Base-by-base conservation (phyloP, 2,329 filamentous ascomycete species). In the Neoascochyta sp. region DNA sequence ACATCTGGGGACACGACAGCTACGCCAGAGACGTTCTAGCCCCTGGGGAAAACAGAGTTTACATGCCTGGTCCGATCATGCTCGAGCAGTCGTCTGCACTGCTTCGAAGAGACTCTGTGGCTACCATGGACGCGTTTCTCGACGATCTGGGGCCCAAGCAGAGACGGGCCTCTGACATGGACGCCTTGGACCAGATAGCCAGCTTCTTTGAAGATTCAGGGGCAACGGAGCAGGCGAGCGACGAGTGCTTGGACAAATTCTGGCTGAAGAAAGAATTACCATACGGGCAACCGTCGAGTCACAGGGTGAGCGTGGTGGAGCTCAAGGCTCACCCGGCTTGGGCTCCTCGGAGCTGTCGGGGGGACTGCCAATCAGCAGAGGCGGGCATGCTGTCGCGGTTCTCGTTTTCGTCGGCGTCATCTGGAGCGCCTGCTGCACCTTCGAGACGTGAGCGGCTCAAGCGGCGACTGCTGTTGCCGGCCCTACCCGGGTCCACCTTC, bases 1-100 rank as follows among this genome's bases (percentile, higher is more conserved):
- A 55, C 54, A 16, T 62, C 61, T 5, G 9, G 10, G 11, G 22
- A 25, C 22, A 30, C 24, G 15, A 22, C 19, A 19, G 20, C 9
- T 11, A 30, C 10, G 22, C n/a, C n/a, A n/a, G 22, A 24, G 22
- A 14, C 13, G n/a, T n/a, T 27, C 16, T 9, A 29, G 19, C 22
- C 21, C 16, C 7, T 27, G 16, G 23, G 24, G 32, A 34, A 33
- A 34, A 41, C 24, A 22, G 23, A 16, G 33, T 62, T 9, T 69
- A 70, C 45, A 36, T 66, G 14, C 63, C 66, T 19, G 67, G 66
- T 7, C 60, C 62, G 1, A 67, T 70, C 27, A 54, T 54, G 31
- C 46, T 69, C n/a, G 60, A 58, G 16, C 56, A 33, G 19, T 29
- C 44, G 13, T 30, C 35, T 43, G 16, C 41, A 21, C 43, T 58